A percentile compares a stretch with the other conserved stretches of the same genome.
Evolutionary conservation across 345 rosid species (phyloP).

Genomic region (Arabidopsis arenosa): DNA sequence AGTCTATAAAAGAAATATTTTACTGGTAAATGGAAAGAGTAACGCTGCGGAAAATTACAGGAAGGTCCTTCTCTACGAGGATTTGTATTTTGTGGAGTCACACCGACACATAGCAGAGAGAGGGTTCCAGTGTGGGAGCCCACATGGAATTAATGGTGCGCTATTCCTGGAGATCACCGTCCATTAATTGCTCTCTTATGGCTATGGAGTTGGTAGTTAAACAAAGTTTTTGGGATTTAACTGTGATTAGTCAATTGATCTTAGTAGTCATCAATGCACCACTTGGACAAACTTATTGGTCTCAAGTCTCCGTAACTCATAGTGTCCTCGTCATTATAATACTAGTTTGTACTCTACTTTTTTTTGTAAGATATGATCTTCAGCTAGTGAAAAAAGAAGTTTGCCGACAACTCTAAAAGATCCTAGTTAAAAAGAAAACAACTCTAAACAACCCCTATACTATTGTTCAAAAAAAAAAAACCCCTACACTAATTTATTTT

Average conservation of each 20-base stretch:
- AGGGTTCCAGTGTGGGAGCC: slow-evolving; percentile 38
- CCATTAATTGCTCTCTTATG: slow-evolving; percentile 35
- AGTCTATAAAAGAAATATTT: not conserved
- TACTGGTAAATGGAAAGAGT: not conserved
- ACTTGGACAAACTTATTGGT: slow-evolving; percentile 30
- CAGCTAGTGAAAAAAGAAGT: not conserved
- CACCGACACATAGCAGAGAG: slow-evolving; percentile 48
- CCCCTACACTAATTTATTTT: not conserved
- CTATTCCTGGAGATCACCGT: slow-evolving; percentile 46
- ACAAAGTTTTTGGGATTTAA: slow-evolving; percentile 1
- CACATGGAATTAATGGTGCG: slow-evolving; percentile 49
- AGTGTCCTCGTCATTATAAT: too few species aligned
- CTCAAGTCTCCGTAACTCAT: not conserved
- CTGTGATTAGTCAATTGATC: not conserved
- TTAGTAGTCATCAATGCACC: slow-evolving; percentile 19
- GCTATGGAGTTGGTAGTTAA: slow-evolving; percentile 8
- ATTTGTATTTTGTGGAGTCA: slow-evolving; percentile 46
- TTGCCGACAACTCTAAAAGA: not conserved
- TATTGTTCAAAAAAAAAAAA: not conserved
- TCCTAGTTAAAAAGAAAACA: not conserved
- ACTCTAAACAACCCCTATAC: not conserved
- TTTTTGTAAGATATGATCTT: not conserved
- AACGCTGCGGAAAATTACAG: slow-evolving; percentile 2
- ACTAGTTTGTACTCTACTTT: not conserved
- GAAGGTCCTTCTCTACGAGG: slow-evolving; percentile 13